Base-by-base conservation (phyloP, 352 stramenopile species). In the Pythium sp. region DNA sequence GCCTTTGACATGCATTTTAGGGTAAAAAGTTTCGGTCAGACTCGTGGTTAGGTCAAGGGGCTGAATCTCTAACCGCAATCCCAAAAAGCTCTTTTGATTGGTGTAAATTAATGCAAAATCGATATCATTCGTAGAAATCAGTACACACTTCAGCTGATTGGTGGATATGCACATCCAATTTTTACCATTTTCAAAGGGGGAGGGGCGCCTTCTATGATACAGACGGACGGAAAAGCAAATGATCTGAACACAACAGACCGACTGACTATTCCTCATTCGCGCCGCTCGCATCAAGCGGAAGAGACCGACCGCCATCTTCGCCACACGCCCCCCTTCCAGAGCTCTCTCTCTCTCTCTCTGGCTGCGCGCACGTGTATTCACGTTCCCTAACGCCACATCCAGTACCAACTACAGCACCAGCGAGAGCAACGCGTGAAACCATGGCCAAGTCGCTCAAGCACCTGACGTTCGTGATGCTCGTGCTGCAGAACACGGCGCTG, bases 401-500 rank as follows among this genome's bases (percentile, higher is more conserved):
- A 54, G 3, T n/a, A 22, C 15, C n/a, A 36, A n/a, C 36, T 24
- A 7, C 38, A 64, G 2, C 38, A 47, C 12, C 51, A 46, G n/a
- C 55, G 11, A 12, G 7, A 28, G 55, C 26, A 43, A 38, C 15
- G 5, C 41, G 26, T 14, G 24, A 14, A 47, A 15, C 56, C 67
- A 82, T 82, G 75, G 41, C 62, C 61, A 75, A 62, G 47, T 73
- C 63, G 47, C 76, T 93, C 58, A 93, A 95, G 76, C 84, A 93
- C 66, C 49, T 92, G 54, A 91, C 81, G 75, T 91, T 95, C 63
- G 70, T 92, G 53, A 90, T 95, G 86, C 88, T 95, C 58, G 86
- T 94, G 70, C 58, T 93, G 68, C 88, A 95, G 67, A 95, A 94
- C 75, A 94, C 88, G 68, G 86, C 87, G 62, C 80, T 95, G 34